These are phyloP conservation scores for Aureobasidium sp. DNA, from an alignment of 2,329 filamentous ascomycete genomes.

Conservation along the genomic window DNA sequence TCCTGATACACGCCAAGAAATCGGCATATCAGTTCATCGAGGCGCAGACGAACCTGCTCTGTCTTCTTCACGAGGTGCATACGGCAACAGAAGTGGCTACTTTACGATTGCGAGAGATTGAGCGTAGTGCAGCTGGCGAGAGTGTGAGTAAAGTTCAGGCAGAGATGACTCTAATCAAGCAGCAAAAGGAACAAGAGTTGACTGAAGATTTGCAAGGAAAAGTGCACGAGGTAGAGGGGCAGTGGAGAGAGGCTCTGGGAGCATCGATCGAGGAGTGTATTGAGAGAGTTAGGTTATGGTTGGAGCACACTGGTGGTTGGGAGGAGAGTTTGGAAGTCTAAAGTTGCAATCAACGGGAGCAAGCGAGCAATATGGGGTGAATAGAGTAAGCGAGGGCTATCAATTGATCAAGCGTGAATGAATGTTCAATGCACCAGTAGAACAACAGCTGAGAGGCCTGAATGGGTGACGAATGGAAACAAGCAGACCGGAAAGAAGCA, in stretches of 20 bases:
- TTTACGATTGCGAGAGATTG: conserved; percentile 57
- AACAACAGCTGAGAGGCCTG: too few relatives aligned
- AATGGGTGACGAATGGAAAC: too few relatives aligned
- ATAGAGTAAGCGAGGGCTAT: background rate
- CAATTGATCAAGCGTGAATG: background rate
- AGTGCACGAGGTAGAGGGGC: conserved; percentile 79
- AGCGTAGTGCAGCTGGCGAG: conserved; percentile 40
- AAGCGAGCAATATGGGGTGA: background rate
- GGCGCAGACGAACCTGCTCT: conserved; percentile 82
- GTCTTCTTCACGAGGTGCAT: conserved; percentile 83
- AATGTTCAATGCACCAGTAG: too few relatives aligned
- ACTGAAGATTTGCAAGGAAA: conserved; percentile 90
- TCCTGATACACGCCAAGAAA: conserved; percentile 82
- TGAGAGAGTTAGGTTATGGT: conserved; percentile 62
- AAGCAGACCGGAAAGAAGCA: too few relatives aligned
- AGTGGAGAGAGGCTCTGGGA: conserved; percentile 84
- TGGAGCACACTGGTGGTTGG: conserved; percentile 74
- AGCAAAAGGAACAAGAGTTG: conserved; percentile 60
- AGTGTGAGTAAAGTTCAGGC: conserved; percentile 31
- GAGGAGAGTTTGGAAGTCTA: conserved; percentile 51
- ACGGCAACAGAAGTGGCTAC: conserved; percentile 65
- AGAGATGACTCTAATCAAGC: conserved; percentile 50
- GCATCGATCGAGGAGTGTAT: conserved; percentile 65
- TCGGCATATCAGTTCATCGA: conserved; percentile 97
- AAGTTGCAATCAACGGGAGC: background rate